Evolutionary conservation across 2,329 filamentous ascomycete species (phyloP).

Genomic region (Pseudogymnoascus sp.): DNA sequence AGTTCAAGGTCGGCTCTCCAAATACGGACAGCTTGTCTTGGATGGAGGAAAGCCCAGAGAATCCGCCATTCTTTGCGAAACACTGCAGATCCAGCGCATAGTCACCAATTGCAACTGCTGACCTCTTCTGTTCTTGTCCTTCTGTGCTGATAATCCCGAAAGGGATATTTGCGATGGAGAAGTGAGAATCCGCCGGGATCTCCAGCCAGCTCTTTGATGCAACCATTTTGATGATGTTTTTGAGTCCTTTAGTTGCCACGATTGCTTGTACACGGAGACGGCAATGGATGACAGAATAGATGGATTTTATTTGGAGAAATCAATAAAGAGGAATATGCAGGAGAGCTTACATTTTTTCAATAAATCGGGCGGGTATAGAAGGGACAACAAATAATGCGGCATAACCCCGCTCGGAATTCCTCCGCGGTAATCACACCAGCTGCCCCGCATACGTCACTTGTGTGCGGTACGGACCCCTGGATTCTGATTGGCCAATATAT

Average conservation of each 20-base stretch:
- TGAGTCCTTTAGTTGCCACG: slow-evolving; percentile 2
- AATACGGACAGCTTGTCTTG: slow-evolving; percentile 54
- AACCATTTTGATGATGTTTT: slow-evolving; percentile 21
- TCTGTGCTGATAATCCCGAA: slow-evolving; percentile 58
- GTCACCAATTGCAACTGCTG: slow-evolving; percentile 61
- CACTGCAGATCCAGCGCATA: slow-evolving; percentile 57
- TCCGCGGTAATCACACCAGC: neutral
- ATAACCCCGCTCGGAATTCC: slow-evolving; percentile 6
- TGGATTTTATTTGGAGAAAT: neutral
- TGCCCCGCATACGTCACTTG: slow-evolving; percentile 2
- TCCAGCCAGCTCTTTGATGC: slow-evolving; percentile 26
- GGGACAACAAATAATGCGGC: slow-evolving; percentile 1
- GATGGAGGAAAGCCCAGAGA: slow-evolving; percentile 43
- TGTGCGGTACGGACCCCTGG: neutral
- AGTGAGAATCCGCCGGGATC: slow-evolving; percentile 33
- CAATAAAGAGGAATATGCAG: neutral
- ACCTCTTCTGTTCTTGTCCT: slow-evolving; percentile 39
- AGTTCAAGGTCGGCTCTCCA: slow-evolving; percentile 57
- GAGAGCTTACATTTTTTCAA: slow-evolving; percentile 4
- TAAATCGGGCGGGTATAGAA: slow-evolving; percentile 2
- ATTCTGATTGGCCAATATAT: neutral
- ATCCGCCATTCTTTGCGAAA: slow-evolving; percentile 52
- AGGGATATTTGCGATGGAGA: slow-evolving; percentile 68
- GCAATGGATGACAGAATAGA: neutral
- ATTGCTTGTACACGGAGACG: neutral